These are phyloP conservation scores for Aspergillus kassunensis DNA, from an alignment of 495 filamentous ascomycete species.

Conservation along the genomic window DNA sequence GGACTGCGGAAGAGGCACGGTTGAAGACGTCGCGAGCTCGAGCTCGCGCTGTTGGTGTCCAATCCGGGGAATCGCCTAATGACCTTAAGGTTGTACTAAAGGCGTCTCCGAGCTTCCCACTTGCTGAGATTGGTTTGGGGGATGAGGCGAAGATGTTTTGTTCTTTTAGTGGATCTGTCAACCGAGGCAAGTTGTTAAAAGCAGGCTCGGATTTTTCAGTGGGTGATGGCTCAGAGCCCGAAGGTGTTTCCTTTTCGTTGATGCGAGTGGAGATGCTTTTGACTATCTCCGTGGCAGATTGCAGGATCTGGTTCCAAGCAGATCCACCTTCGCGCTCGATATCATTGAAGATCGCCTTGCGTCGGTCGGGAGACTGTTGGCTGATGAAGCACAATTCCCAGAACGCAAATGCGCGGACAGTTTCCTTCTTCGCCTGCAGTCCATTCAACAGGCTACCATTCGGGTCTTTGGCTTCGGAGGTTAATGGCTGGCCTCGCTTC, in stretches of 20 bases:
- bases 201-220: constrained; percentile 29
- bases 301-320: constrained; percentile 76
- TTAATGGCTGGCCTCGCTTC: constrained; percentile 79
- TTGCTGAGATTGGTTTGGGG: constrained; percentile 44
- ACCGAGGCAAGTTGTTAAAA: constrained; percentile 45
- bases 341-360: constrained; percentile 82
- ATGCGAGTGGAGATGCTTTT: constrained; percentile 63
- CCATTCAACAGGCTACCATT: constrained; percentile 87
- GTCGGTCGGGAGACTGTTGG: constrained; percentile 63
- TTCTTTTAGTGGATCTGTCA: constrained; percentile 52
- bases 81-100: constrained; percentile 53
- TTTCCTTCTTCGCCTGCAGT: constrained; percentile 60
- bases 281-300: constrained; percentile 62
- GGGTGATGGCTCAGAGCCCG: constrained; percentile 25
- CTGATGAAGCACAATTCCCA: constrained; percentile 86
- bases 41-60: constrained; percentile 42
- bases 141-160: constrained; percentile 54
- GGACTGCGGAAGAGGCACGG: constrained; percentile 38
- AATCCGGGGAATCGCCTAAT: constrained; percentile 55
- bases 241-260: constrained; percentile 48
- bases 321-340: constrained; percentile 76
- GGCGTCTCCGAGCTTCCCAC: constrained; percentile 47
- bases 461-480: constrained; percentile 78
- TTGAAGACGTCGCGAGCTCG: constrained; percentile 39
- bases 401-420: constrained; percentile 71